A percentile compares a stretch with the other conserved stretches of the same genome.
Evolutionary conservation across 176 grass and related monocot species (phyloP).

Genomic region (Zea mays): DNA sequence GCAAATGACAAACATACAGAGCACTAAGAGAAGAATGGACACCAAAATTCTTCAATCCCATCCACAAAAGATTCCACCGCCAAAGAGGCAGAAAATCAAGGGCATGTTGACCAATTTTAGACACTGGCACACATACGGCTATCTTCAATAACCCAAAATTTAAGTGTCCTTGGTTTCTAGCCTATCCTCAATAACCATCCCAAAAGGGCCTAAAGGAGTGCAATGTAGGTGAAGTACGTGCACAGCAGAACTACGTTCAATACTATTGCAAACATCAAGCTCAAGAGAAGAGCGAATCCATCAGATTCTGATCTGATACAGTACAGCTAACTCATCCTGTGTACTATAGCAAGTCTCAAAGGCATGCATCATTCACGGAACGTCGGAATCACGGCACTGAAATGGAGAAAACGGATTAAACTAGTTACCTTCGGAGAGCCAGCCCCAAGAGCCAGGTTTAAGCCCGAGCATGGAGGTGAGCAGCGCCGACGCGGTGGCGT

Average conservation of each 20-base stretch:
- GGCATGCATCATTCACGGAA: background rate
- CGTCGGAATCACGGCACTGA: background rate
- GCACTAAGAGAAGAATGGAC: constrained; percentile 9
- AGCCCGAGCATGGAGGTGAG: constrained; percentile 87
- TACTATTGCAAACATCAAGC: background rate
- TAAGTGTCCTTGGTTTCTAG: background rate
- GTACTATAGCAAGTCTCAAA: background rate
- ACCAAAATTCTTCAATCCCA: too few relatives aligned
- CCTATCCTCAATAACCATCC: background rate
- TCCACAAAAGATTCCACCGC: background rate
- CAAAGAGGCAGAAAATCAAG: constrained; percentile 15
- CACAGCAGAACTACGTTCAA: background rate
- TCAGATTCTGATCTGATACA: background rate
- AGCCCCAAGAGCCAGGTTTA: constrained; percentile 83
- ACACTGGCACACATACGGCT: background rate
- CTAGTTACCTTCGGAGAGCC: constrained; percentile 90
- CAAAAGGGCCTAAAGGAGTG: background rate
- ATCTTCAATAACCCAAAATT: background rate
- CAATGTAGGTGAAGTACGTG: background rate
- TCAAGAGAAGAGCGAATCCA: background rate
- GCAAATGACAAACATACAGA: background rate
- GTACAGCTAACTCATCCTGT: background rate
- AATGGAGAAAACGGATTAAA: constrained; percentile 4
- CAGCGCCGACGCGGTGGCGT: constrained; percentile 69
- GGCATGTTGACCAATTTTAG: background rate